These are phyloP conservation scores for Aspergillus ruber DNA, from an alignment of 2,329 filamentous ascomycete species.

Conservation along the genomic window DNA sequence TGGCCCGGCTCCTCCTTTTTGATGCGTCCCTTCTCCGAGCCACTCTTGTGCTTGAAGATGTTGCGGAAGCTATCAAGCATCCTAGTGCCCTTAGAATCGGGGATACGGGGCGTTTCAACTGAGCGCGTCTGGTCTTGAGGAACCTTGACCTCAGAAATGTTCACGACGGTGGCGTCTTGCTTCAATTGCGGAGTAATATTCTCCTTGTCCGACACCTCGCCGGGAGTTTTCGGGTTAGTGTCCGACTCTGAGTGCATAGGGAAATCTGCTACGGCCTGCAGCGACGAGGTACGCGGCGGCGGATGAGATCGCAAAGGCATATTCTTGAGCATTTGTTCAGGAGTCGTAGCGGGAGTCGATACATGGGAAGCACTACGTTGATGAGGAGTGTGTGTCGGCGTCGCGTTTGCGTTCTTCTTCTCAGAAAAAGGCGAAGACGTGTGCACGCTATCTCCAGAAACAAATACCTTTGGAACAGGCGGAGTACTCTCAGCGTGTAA, in stretches of 20 bases:
- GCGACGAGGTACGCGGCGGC: constrained; percentile 10
- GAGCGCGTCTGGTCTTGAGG: neutral
- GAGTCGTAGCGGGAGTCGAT: neutral
- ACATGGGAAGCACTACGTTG: neutral
- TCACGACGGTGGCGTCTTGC: constrained; percentile 5
- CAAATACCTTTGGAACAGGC: constrained; percentile 4
- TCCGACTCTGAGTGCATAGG: constrained; percentile 1
- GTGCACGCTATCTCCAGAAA: neutral
- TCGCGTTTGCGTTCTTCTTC: neutral
- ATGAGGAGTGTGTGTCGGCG: neutral
- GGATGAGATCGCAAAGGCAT: constrained; percentile 4
- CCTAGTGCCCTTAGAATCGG: constrained; percentile 10
- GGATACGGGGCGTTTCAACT: neutral
- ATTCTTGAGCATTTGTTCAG: neutral
- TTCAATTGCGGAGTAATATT: neutral
- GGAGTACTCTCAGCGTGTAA: neutral
- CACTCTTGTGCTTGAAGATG: constrained; percentile 12
- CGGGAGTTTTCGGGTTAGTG: neutral
- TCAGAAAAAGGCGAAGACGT: neutral
- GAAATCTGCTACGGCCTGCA: constrained; percentile 6
- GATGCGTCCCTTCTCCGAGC: constrained; percentile 4
- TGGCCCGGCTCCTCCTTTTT: constrained; percentile 2
- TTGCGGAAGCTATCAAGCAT: constrained; percentile 14
- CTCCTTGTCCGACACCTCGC: neutral
- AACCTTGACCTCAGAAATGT: constrained; percentile 3